phyloP scores from a whole-genome alignment of 2,329 filamentous ascomycete species.

The Fusarium algeriense region DNA sequence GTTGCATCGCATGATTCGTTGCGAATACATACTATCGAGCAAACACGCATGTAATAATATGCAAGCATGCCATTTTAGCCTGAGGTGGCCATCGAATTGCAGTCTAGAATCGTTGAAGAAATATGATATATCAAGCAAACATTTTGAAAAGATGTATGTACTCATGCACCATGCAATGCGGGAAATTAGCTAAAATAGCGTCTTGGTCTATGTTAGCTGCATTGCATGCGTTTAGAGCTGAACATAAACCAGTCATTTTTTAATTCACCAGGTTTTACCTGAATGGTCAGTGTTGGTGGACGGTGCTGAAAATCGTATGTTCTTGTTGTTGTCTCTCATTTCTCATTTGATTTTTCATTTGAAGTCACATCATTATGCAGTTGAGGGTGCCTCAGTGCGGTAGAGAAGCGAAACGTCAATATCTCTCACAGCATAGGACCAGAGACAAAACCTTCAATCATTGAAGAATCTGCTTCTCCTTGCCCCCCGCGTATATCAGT shows the following conservation, averaged over 20 bases:
- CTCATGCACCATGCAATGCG: neutral
- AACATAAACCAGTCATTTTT: neutral
- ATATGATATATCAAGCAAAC: slow-evolving; percentile 26
- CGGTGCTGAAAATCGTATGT: neutral
- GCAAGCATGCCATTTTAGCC: slow-evolving; percentile 8
- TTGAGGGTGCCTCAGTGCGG: neutral
- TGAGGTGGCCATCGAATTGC: neutral
- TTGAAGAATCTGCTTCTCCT: neutral
- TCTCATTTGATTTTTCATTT: neutral
- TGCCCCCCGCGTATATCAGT: neutral
- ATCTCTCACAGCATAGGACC: neutral
- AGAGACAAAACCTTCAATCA: neutral
- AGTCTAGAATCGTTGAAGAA: slow-evolving; percentile 2
- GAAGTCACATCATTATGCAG: neutral
- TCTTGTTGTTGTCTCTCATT: neutral
- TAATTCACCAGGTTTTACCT: neutral
- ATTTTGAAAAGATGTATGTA: neutral
- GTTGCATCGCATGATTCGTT: neutral
- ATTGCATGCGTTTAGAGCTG: neutral
- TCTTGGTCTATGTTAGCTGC: neutral
- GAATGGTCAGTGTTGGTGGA: neutral
- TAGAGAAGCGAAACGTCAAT: neutral
- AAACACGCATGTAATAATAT: slow-evolving; percentile 21
- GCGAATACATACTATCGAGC: neutral
- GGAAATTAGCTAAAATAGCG: neutral